A percentile compares a stretch with the other conserved stretches of the same genome.
Conservation (phyloP, 2,329 filamentous ascomycete species). For the Hymenoscyphus linearis region DNA sequence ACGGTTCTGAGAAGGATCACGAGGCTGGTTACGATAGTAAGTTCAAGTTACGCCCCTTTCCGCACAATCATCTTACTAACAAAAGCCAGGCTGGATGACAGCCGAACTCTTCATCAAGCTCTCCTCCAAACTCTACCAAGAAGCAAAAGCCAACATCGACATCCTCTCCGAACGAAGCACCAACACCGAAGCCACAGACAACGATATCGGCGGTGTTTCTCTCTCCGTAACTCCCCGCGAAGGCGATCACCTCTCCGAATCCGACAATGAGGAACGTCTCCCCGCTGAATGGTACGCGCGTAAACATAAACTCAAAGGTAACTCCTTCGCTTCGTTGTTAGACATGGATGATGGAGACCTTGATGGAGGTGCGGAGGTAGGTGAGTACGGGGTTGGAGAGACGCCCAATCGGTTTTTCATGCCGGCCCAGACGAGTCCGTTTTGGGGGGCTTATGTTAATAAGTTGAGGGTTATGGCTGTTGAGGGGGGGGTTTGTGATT, state of each 20-base stretch:
- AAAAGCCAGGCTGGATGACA: slow-evolving; percentile 37
- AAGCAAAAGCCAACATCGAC: slow-evolving; percentile 12
- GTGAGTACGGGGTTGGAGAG: not conserved
- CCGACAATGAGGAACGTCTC: not conserved
- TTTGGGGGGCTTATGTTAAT: slow-evolving; percentile 6
- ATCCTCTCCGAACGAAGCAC: not conserved
- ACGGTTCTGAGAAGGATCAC: slow-evolving; percentile 36
- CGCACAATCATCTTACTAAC: not conserved
- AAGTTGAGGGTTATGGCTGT: slow-evolving; percentile 7
- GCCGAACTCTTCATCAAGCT: slow-evolving; percentile 37
- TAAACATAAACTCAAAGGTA: slow-evolving; percentile 1
- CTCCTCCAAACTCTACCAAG: slow-evolving; percentile 20
- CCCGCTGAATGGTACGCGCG: not conserved
- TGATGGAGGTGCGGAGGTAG: not conserved
- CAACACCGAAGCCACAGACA: not conserved
- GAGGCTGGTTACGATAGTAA: slow-evolving; percentile 57
- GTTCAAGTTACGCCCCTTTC: slow-evolving; percentile 32
- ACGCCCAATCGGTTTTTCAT: not conserved
- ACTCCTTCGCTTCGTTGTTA: not conserved
- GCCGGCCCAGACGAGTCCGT: not conserved
- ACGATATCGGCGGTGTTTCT: slow-evolving; percentile 1
- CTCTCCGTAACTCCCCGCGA: not conserved
- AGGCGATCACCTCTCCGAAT: not conserved
- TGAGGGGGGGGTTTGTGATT: slow-evolving; percentile 6
- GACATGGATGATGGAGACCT: not conserved